Base-by-base conservation (phyloP, 1,139 yeast species). In the Magnusiomyces fungicola region DNA sequence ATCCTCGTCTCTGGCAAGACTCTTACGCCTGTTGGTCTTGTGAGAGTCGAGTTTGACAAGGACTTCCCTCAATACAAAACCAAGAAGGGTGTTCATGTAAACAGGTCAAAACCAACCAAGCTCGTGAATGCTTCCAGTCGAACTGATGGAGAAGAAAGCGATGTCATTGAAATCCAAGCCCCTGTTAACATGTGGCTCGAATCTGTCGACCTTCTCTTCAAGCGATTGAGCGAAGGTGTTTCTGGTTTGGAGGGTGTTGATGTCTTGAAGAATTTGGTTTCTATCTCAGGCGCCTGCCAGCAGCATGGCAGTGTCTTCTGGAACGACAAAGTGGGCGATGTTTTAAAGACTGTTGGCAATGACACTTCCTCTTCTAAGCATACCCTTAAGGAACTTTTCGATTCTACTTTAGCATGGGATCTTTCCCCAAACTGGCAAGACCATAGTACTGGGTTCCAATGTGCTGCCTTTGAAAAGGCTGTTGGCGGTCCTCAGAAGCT, bases 341-440 rank as follows among this genome's bases (percentile, higher is more conserved):
- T 18, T 32, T n/a, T 32, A 32, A 6, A 7, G 5, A 32, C 36
- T n/a, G 36, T 32, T 32, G 36, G 16, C 5, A 7, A 32, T 5
- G 30, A 27, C 12, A 27, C 30, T 12, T 7, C 10, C 12, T 27
- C 30, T 27, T 9, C 16, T 9, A 7, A 32, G 6, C 6, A 5
- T 6, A 5, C 18, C 16, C 36, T 62, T 18, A 53, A 49, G n/a
- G 50, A 51, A 7, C 59, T 56, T 22, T 50, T 63, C 27, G 49
- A 34, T 9, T 41, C 56, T 1, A 81, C 83, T 0, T 80, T 88
- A 55, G 71, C 94, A 1, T 75, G 81, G 60, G 73, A 75, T 5
- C 72, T 73, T 50, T 83, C 95, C 9, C 96, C 96, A 12, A 89
- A 89, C 61, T 89, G 97, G 97, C 97, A 89, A 65, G 97, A 89